phyloP scores from a whole-genome alignment of 1,139 yeast species.

The Blastobotrys persicus region DNA sequence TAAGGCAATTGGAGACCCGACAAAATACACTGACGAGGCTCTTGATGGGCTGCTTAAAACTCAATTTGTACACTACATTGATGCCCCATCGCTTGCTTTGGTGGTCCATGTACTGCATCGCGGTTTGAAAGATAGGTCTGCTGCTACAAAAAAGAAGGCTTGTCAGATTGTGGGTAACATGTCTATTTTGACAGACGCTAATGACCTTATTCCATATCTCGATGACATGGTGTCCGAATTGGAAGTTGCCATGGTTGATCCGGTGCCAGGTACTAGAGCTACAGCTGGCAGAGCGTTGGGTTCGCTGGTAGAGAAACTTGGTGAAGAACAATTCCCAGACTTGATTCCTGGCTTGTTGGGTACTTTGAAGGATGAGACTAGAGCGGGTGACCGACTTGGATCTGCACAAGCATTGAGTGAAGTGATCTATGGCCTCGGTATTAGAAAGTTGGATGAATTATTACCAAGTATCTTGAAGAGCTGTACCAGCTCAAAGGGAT shows the following conservation, averaged over 20 bases:
- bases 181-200: constrained; percentile 91
- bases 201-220: constrained; percentile 82
- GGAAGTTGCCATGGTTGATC: constrained; percentile 96
- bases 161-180: constrained; percentile 98
- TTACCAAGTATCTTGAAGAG: constrained; percentile 77
- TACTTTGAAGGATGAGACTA: constrained; percentile 75
- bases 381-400: constrained; percentile 90
- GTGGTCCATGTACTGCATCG: constrained; percentile 92
- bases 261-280: constrained; percentile 95
- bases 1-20: constrained; percentile 94
- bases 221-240: constrained; percentile 73
- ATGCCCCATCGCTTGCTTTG: constrained; percentile 94
- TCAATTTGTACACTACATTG: constrained; percentile 94
- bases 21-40: constrained; percentile 83
- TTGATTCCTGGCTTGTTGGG: constrained; percentile 77
- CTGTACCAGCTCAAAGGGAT: constrained; percentile 62
- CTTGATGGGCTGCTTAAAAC: constrained; percentile 83
- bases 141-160: constrained; percentile 86
- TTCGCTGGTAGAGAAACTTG: constrained; percentile 90
- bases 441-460: constrained; percentile 80
- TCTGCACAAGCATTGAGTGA: constrained; percentile 97
- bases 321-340: constrained; percentile 93
- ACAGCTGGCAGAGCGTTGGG: constrained; percentile 98
- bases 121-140: constrained; percentile 93
- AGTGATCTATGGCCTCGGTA: constrained; percentile 87